Conservation (phyloP, 495 filamentous ascomycete genomes). For the Penicillium tannophilum region DNA sequence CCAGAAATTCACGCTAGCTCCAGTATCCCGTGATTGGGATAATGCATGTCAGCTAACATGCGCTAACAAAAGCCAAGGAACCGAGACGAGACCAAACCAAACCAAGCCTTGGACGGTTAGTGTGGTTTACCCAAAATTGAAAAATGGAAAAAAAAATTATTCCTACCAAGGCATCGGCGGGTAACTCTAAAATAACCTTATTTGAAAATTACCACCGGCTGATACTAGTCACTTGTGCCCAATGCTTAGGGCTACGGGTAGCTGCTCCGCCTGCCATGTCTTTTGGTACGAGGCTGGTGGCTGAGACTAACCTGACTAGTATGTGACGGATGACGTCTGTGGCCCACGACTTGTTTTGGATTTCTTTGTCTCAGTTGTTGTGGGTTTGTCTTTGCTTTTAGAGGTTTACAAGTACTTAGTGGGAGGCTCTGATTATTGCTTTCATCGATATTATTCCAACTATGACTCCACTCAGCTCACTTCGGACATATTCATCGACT, state of each 20-base stretch:
- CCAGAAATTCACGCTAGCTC: not conserved
- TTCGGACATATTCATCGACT: not conserved
- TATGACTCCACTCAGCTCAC: not conserved
- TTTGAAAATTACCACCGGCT: slow-evolving; percentile 4
- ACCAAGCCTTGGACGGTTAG: slow-evolving; percentile 2
- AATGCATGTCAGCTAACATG: not conserved
- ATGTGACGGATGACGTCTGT: not conserved
- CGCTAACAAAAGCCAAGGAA: not conserved
- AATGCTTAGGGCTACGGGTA: not conserved
- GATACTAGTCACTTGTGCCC: not conserved
- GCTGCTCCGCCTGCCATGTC: not conserved
- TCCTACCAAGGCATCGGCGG: not conserved
- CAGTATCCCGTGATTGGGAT: not conserved
- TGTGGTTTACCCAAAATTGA: not conserved
- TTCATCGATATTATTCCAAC: not conserved
- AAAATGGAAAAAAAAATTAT: not conserved
- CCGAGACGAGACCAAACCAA: not conserved
- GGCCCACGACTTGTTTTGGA: not conserved
- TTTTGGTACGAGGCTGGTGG: not conserved
- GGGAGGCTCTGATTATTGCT: not conserved
- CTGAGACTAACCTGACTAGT: not conserved
- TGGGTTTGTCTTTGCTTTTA: not conserved
- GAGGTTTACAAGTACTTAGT: too few species aligned
- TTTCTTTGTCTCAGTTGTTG: not conserved
- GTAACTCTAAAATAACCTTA: slow-evolving; percentile 4